A percentile compares a stretch with the other conserved stretches of the same genome.
These are phyloP conservation scores for Basidioascus undulatus DNA, from an alignment of 768 basidiomycete species.

Conservation along the genomic window DNA sequence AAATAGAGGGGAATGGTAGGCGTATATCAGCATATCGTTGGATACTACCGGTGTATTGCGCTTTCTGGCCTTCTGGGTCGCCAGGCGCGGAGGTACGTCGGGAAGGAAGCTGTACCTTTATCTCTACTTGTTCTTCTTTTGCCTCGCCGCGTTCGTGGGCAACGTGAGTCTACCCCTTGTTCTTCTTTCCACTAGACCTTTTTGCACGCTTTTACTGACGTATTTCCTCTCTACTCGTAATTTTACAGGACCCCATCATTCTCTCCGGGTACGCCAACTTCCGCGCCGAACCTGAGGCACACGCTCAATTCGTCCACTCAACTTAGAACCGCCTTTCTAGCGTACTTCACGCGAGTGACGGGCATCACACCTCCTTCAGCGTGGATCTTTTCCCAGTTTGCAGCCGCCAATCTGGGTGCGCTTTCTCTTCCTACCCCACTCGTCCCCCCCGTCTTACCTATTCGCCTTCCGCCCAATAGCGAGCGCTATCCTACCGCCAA, in stretches of 20 bases:
- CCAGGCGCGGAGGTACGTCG: conserved; percentile 44
- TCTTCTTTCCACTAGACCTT: background rate
- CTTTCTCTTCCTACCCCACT: background rate
- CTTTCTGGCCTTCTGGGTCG: conserved; percentile 71
- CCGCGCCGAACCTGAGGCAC: too few relatives aligned
- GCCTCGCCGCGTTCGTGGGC: conserved; percentile 50
- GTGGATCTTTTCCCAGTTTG: conserved; percentile 25
- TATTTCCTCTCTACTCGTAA: background rate
- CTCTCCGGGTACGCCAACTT: too few relatives aligned
- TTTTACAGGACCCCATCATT: conserved; percentile 65
- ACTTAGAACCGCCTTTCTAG: conserved; percentile 68
- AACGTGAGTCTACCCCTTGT: conserved; percentile 25
- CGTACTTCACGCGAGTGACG: conserved; percentile 57
- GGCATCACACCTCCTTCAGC: conserved; percentile 21
- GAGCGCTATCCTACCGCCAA: conserved; percentile 40
- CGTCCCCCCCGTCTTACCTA: background rate
- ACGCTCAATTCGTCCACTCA: too few relatives aligned
- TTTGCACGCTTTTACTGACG: background rate
- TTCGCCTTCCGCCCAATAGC: too few relatives aligned
- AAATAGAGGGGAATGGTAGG: too few relatives aligned
- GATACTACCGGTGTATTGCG: conserved; percentile 71
- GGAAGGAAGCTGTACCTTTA: conserved; percentile 51
- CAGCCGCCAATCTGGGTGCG: conserved; percentile 14
- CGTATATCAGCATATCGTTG: conserved; percentile 77
- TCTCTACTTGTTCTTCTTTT: conserved; percentile 55